Evolutionary conservation across 139 green algal species (phyloP), one percentile per base, ranked within the genome.

Genomic region (Chlorella sp.): DNA sequence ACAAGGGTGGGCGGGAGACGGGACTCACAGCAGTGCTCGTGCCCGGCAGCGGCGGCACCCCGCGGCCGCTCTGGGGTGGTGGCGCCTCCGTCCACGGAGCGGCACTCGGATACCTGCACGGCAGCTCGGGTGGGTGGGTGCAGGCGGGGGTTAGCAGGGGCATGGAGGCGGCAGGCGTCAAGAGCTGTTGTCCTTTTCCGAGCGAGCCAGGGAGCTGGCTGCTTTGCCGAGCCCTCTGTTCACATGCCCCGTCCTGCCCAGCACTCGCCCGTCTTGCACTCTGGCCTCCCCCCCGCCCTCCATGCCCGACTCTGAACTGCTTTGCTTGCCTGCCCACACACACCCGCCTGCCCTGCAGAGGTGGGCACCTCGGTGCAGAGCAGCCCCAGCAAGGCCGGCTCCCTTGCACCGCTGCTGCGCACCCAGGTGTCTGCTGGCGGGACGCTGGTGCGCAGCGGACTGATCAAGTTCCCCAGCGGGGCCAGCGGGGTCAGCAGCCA

Each of bases 381-480:
- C 64, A 87, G 79, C 61, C 87, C 87, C 61, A 87, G 79, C 61
- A 80, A 81, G 79, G 37, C 68, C 7, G 84, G 84, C 30, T 88
- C 84, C 0, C 84, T 69, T 40, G 84, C 53, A 18, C 84, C 86
- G 60, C 86, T 90, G 76, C 86, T 90, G 57, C 75, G 37, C 57
- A 32, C 24, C 48, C 85, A 89, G 32, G 18, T 34, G 30, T 82
- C 64, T 3, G 83, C n/a, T 40, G 48, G 42, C 39, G 22, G 30
- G 21, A 57, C 48, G 48, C 48, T 16, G 34, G 21, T 18, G 15
- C 37, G 84, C 34, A 61, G 37, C 48, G 42, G 18, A 9, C 79
- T 90, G 28, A n/a, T 87, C 32, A 87, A 86, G 64, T 90, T 90
- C 32, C 76, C 76, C 30, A 71, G 34, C 26, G 87, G 87, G 4